Conservation (phyloP, 345 rosid species). For the Eucalyptus sideroxylon region DNA sequence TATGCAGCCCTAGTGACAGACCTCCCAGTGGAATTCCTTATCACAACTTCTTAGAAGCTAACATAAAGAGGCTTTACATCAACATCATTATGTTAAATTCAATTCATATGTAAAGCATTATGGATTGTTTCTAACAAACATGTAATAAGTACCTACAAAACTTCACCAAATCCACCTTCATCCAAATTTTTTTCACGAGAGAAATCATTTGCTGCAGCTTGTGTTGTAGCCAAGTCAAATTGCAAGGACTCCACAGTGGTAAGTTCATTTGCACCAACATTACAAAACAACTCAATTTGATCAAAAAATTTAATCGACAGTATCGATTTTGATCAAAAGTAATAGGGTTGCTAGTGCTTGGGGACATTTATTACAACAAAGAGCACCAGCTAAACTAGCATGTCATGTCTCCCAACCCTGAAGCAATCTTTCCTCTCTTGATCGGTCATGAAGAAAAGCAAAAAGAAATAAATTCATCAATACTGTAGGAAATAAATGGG, state of each 20-base stretch:
- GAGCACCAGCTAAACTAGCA: too few species aligned
- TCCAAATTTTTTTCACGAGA: constrained; percentile 40
- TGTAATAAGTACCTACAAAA: constrained; percentile 25
- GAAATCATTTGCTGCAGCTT: constrained; percentile 32
- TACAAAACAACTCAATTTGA: too few species aligned
- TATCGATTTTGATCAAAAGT: too few species aligned
- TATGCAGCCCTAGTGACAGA: neutral
- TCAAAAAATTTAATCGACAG: too few species aligned
- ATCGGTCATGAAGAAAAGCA: too few species aligned
- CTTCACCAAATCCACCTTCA: constrained; percentile 63
- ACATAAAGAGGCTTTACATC: neutral
- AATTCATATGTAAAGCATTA: neutral
- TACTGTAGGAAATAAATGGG: too few species aligned
- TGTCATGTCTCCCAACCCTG: too few species aligned
- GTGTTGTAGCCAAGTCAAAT: constrained; percentile 16
- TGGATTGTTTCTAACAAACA: neutral
- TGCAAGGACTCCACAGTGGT: constrained; percentile 25
- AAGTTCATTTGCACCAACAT: neutral
- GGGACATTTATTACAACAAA: too few species aligned
- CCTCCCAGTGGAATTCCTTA: neutral
- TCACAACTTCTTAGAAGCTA: neutral
- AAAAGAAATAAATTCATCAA: too few species aligned
- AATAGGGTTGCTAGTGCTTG: too few species aligned
- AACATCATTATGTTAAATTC: neutral
- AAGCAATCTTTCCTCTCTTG: too few species aligned